Percentiles rank a stretch among this genome's conserved stretches.
phyloP scores from a whole-genome alignment of 148 eudicot genomes.

The Fallopia convolvulus region DNA sequence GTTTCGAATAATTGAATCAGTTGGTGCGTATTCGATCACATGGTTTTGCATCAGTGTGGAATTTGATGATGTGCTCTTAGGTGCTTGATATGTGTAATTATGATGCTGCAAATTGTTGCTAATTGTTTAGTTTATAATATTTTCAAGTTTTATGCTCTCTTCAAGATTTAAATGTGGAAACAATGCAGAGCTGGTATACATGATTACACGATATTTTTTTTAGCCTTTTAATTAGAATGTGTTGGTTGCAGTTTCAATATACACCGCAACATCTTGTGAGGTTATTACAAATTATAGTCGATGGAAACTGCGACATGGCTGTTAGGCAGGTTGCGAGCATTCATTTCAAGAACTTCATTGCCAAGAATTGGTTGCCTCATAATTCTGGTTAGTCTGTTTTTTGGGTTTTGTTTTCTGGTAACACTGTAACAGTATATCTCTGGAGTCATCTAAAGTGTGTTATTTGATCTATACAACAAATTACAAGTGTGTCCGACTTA shows the following conservation, averaged over 20 bases:
- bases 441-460: not conserved
- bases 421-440: not conserved
- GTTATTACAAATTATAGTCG: conserved; percentile 84
- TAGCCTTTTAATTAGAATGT: not conserved
- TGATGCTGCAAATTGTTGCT: not conserved
- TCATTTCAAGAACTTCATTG: conserved; percentile 88
- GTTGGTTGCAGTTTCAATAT: conserved; percentile 58
- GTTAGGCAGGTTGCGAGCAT: conserved; percentile 95
- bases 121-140: not conserved
- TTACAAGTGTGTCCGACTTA: not conserved
- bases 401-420: not conserved
- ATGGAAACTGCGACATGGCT: conserved; percentile 73
- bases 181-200: not conserved
- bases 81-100: not conserved
- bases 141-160: not conserved
- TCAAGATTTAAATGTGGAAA: not conserved
- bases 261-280: conserved; percentile 92
- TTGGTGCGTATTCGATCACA: not conserved
- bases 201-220: not conserved
- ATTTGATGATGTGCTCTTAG: not conserved
- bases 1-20: not conserved
- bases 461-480: not conserved
- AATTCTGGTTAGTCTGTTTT: conserved; percentile 53
- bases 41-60: not conserved
- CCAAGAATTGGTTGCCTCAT: conserved; percentile 88